Evolutionary conservation across 768 basidiomycete species (phyloP), one percentile per base, ranked within the genome.

Genomic region (Strobilomyces echinocephalus): DNA sequence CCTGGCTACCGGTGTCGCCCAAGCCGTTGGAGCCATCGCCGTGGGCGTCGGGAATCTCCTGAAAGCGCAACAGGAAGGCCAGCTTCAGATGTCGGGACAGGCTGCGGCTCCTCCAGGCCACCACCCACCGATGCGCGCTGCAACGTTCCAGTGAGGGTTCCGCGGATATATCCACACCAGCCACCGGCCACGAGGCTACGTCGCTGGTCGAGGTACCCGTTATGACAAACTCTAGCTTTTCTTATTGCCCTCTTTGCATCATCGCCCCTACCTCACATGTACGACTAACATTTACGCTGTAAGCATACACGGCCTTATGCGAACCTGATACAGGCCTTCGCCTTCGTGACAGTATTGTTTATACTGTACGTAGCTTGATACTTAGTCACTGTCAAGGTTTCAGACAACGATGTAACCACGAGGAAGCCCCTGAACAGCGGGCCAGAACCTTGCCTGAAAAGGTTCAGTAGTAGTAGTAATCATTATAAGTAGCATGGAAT

Each of bases 21-120:
- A 90, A 59, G 88, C 88, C 1, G 82, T 87, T 24, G 88, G 88
- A 10, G 87, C 87, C 1, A 83, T 90, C 54, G 88, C 87, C 1
- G 79, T 90, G 4, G 87, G 88, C 3, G 72, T 90, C 31, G 88
- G 88, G 1, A 79, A 75, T 34, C 68, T 76, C 68, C 69, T 83
- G 50, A 78, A 80, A 63, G 73, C 78, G 2, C 70, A 75, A 28
- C 77, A 79, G 28, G 76, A 79, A 43, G 65, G 69, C 14, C 69
- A 70, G n/a, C 12, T 70, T 12, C 60, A 70, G 35, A 33, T 66
- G 20, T 62, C 69, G 10, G 66, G 58, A 18, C 60, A 65, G 39
- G 0, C 49, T 0, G 60, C 59, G 44, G 58, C 59, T 24, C 57
- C 62, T 16, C 33, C 44, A 0, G 59, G 62, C 15, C 61, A 67